Evolutionary conservation across 2,329 filamentous ascomycete genomes (phyloP).

Genomic region (Trichocomaceae sp.): DNA sequence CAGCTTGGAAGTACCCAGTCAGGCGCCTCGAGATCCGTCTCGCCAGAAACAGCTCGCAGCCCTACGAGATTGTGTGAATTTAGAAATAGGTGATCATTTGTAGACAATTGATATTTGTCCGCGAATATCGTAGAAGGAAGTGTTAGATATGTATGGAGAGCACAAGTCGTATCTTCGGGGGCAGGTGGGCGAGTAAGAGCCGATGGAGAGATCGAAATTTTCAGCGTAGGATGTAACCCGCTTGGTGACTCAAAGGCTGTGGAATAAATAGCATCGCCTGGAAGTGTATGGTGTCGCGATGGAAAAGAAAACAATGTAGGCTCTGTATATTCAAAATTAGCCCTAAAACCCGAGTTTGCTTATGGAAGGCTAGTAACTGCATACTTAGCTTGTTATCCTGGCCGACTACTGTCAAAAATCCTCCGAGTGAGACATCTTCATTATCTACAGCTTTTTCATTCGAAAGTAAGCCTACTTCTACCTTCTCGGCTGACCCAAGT

Average conservation of each 20-base stretch:
- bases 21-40: constrained; percentile 85
- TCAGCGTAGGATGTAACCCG: constrained; percentile 76
- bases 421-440: constrained; percentile 71
- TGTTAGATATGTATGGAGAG: constrained; percentile 72
- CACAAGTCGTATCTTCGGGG: constrained; percentile 53
- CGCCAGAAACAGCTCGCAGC: constrained; percentile 62
- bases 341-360: not conserved
- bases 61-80: constrained; percentile 68
- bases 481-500: constrained; percentile 41
- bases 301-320: constrained; percentile 78
- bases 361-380: constrained; percentile 16
- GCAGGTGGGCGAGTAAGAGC: constrained; percentile 43
- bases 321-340: constrained; percentile 37
- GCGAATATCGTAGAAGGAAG: constrained; percentile 75
- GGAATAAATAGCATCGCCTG: constrained; percentile 49
- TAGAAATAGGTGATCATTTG: constrained; percentile 59
- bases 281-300: constrained; percentile 63
- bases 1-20: constrained; percentile 69
- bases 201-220: constrained; percentile 54
- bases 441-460: constrained; percentile 53
- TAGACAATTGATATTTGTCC: constrained; percentile 74
- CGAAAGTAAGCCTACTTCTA: constrained; percentile 76
- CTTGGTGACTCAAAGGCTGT: constrained; percentile 62
- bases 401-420: constrained; percentile 71
- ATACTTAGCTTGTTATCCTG: constrained; percentile 61